Evolutionary conservation across 2,329 filamentous ascomycete genomes (phyloP), one percentile per base, ranked within the genome.

Genomic region (Sporothrix brunneoviolacea): DNA sequence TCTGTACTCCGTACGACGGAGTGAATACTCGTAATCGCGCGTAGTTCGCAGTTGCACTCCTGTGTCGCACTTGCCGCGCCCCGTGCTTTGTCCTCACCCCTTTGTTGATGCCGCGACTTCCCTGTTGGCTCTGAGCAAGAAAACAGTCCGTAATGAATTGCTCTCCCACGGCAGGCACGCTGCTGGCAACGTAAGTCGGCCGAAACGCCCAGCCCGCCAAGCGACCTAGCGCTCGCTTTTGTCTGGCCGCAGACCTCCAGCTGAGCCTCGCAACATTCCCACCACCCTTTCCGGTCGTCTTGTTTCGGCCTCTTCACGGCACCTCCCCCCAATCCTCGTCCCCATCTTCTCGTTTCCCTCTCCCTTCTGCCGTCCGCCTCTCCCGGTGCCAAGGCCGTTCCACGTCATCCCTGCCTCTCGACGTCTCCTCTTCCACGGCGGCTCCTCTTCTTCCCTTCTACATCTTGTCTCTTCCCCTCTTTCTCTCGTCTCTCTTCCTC

Each of bases 261-360:
- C 18, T 32, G 8, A 15, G 16, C 32, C 30, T 30, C 42, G 27
- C 16, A 24, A 32, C 35, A 22, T 47, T 39, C 30, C 33, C n/a
- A 16, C 43, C 15, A 28, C 33, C n/a, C 21, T 28, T 37, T 61
- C 59, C 21, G 9, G 16, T 22, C 21, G 10, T 28, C 27, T n/a
- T 28, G n/a, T 28, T 38, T 21, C 12, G 6, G 15, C 8, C 16
- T 37, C 8, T 46, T 28, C 16, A 3, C 6, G n/a, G n/a, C 24
- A 28, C 24, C 24, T 28, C 24, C 18, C n/a, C n/a, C n/a, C n/a
- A n/a, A n/a, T n/a, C n/a, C n/a, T n/a, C n/a, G n/a, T n/a, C n/a
- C n/a, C n/a, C n/a, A n/a, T n/a, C 16, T 15, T 15, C 38, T 18
- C 15, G 18, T 35, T 18, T 24, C n/a, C 10, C 18, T 40, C n/a